Base-by-base conservation (phyloP, 1,284 basidiomycete genomes). In the Sporisorium iseilematis-ciliati region DNA sequence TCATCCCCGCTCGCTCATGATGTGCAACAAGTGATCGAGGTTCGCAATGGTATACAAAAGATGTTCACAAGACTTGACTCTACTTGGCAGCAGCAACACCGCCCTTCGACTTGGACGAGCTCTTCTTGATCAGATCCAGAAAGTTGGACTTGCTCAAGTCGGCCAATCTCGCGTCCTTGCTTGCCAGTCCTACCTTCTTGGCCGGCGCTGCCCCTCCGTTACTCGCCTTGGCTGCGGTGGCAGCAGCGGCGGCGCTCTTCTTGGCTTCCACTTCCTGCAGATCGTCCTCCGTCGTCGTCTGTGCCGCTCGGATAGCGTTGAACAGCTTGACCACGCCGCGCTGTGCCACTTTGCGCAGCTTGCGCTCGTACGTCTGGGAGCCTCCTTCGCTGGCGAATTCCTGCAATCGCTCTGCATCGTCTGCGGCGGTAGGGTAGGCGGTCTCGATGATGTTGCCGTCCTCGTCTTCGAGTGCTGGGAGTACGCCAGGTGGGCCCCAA, bases 281-380 rank as follows among this genome's bases (percentile, higher is more conserved):
- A 50, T 84, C 82, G 12, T 75, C 77, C 49, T 75, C 71, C 0
- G 79, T 78, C 3, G 83, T 82, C 0, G 71, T 72, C 56, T 84
- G 83, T 5, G 83, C 82, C 4, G 81, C 83, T 2, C 83, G 75
- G 38, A 84, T 84, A 3, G 82, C 83, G 59, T 84, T 84, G 69
- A 84, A 84, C 12, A 84, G 78, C 68, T 84, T 84, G 53, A 84
- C 83, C 4, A 84, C 80, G 73, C 83, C 83, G 18, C 82, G 73
- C 58, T 84, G 83, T 0, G 83, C 82, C 33, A 82, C 81, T 58
- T 84, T 84, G 23, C 82, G 64, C 51, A 84, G 61, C 45, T 78
- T 71, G 8, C 79, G 66, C 58, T 84, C 83, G 49, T 82, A 82
- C 7, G 68, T 72, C 65, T 77, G 67, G n/a, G 65, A 65, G 18